phyloP scores from a whole-genome alignment of 2,329 filamentous ascomycete genomes.

The Claviceps pazoutovae region DNA sequence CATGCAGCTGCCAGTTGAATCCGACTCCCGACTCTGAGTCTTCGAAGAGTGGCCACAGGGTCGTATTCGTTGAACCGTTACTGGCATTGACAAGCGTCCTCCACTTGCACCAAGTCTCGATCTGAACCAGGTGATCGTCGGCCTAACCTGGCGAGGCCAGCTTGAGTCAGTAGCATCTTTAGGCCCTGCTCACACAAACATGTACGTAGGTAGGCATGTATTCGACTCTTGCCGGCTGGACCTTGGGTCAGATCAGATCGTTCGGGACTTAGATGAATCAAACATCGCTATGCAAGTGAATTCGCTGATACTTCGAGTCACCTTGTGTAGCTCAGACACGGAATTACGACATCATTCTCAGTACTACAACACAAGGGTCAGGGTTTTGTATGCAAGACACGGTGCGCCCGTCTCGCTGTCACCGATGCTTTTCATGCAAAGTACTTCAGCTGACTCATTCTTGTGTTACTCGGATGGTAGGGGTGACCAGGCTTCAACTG shows the following conservation, averaged over 20 bases:
- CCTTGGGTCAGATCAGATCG: conserved; percentile 3
- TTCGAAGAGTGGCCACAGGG: background rate
- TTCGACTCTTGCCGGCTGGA: conserved; percentile 3
- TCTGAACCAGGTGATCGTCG: conserved; percentile 15
- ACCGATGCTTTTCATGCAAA: background rate
- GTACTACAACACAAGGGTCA: background rate
- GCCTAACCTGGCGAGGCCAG: conserved; percentile 14
- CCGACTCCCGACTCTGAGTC: background rate
- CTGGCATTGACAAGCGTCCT: conserved; percentile 1
- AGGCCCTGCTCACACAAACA: conserved; percentile 13
- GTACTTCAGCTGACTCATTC: background rate
- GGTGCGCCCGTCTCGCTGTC: background rate
- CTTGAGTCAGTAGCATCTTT: conserved; percentile 21
- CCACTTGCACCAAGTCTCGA: conserved; percentile 9
- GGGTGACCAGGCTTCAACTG: background rate
- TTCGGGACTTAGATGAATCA: background rate
- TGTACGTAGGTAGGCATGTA: background rate
- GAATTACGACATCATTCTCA: background rate
- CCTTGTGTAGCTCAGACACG: background rate
- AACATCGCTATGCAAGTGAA: background rate
- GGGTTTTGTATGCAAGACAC: background rate
- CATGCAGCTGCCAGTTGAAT: background rate
- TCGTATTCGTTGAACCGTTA: background rate
- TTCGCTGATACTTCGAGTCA: background rate
- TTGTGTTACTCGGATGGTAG: background rate